Base-by-base conservation (phyloP, 106 monocot species). In the Dioscorea dumetorum region DNA sequence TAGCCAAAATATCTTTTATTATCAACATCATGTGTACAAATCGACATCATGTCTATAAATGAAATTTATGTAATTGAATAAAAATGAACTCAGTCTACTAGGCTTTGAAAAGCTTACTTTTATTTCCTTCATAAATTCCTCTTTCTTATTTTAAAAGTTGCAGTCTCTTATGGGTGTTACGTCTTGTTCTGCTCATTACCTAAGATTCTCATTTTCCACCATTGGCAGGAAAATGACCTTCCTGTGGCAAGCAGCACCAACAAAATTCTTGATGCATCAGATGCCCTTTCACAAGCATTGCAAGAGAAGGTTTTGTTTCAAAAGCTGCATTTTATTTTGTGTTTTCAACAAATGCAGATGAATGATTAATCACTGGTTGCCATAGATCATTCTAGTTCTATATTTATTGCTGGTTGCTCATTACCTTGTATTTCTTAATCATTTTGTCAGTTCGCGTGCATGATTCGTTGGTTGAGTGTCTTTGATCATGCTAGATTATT, bases 251-350 rank as follows among this genome's bases (percentile, higher is more conserved):
- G 52, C 58, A 50, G 17, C 64, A 54, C 24, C 20, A 58, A 67
- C 21, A 78, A 49, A 17, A 64, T 62, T 56, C 52, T 4, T 58
- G 82, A 78, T 76, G 67, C 66, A 20, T 83, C 93, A 58, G 78
- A 87, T 41, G 77, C 79, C 23, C 73, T 99, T 74, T 74, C 83
- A 33, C 84, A 90, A 70, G 99, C 93, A 61, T 77, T 99, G 76
- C 79, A 87, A 76, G 99, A 93, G 70, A 99, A 99, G 87, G 99
- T 99, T 2, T 41, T 23, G 6, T 23, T 62, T 49, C 53, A 19
- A n/a, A 48, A 69, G 50, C 17, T 63, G n/a, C 70, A 33, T 52
- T 56, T 1, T 48, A 31, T 8, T 67, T 12, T 24, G 67, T 23
- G 57, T 4, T 62, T 49, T 66, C 17, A 19, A 23, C 22, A 20